A percentile compares a stretch with the other conserved stretches of the same genome.
These are phyloP conservation scores for Elaeis oleifera DNA, from an alignment of 202 grass and related monocot genomes.

Conservation along the genomic window DNA sequence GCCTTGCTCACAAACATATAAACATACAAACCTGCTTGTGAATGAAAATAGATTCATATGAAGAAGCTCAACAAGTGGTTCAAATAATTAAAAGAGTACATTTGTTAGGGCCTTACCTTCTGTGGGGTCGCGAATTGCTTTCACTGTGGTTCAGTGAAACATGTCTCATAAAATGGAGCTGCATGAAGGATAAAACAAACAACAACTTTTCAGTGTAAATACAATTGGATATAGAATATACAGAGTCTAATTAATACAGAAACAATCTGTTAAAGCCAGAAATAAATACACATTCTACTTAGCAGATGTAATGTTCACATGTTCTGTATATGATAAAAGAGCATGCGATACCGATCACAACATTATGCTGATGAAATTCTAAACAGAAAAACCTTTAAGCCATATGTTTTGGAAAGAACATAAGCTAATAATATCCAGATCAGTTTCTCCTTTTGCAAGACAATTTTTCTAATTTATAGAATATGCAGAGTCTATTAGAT, in stretches of 20 bases:
- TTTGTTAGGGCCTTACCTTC: no score
- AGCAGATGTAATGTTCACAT: no score
- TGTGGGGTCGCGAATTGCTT: constrained; percentile 23
- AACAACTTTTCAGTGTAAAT: not conserved
- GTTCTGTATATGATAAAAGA: no score
- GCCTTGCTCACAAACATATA: constrained; percentile 5
- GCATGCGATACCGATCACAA: no score
- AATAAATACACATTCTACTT: no score
- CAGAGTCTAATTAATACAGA: not conserved
- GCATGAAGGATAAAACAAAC: constrained; percentile 20
- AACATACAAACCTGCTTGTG: no score
- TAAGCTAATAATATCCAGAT: no score
- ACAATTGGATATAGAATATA: constrained; percentile 3
- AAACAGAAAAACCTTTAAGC: no score
- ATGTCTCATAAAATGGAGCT: constrained; percentile 77
- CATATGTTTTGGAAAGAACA: no score
- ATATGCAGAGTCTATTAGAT: not conserved
- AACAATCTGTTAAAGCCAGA: not conserved
- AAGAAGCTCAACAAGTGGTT: not conserved
- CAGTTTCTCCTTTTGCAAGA: no score
- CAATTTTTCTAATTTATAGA: not conserved
- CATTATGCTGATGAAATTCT: no score
- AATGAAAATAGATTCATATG: no score
- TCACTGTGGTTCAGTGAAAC: constrained; percentile 42
- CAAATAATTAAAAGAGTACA: not conserved